Percentiles rank a stretch among this genome's conserved stretches.
phyloP scores from a whole-genome alignment of 208 protist genomes.

The Leptomonas pyrrhocoris region DNA sequence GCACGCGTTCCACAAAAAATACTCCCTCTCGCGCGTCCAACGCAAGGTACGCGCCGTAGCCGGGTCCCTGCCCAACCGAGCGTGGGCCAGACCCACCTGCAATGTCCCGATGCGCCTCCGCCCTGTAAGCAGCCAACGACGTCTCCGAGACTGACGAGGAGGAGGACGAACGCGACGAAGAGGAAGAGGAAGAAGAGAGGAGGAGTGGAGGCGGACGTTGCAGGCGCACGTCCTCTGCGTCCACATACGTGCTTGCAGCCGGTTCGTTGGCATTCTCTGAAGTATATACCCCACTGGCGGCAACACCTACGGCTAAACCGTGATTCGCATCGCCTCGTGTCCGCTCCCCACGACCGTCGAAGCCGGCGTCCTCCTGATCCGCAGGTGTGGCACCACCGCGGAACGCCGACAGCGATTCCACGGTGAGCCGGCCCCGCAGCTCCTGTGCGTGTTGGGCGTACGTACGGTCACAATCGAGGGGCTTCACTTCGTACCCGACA shows the following conservation, averaged over 20 bases:
- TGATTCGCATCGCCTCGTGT: neutral
- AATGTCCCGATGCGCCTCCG: neutral
- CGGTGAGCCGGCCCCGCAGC: constrained; percentile 17
- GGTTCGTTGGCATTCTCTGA: too few relatives aligned
- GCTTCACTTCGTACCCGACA: constrained; percentile 9
- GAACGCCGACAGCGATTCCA: constrained; percentile 10
- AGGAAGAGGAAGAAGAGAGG: neutral
- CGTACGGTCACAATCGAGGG: constrained; percentile 29
- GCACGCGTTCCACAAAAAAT: constrained; percentile 35
- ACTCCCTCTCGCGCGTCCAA: constrained; percentile 14
- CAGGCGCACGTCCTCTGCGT: neutral
- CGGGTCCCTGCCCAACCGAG: constrained; percentile 5
- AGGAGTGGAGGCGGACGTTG: neutral
- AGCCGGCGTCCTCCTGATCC: neutral
- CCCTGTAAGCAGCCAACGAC: constrained; percentile 22
- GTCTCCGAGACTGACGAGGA: constrained; percentile 19
- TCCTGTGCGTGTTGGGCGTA: constrained; percentile 11
- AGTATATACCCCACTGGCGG: neutral
- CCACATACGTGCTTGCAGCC: too few relatives aligned
- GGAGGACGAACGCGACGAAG: neutral
- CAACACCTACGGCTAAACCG: neutral
- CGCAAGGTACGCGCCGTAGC: constrained; percentile 24
- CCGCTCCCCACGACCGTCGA: neutral
- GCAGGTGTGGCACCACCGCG: constrained; percentile 5
- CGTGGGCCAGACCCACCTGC: neutral